Base-by-base conservation (phyloP, 1,284 basidiomycete species). In the Anthracocystis walkeri region DNA sequence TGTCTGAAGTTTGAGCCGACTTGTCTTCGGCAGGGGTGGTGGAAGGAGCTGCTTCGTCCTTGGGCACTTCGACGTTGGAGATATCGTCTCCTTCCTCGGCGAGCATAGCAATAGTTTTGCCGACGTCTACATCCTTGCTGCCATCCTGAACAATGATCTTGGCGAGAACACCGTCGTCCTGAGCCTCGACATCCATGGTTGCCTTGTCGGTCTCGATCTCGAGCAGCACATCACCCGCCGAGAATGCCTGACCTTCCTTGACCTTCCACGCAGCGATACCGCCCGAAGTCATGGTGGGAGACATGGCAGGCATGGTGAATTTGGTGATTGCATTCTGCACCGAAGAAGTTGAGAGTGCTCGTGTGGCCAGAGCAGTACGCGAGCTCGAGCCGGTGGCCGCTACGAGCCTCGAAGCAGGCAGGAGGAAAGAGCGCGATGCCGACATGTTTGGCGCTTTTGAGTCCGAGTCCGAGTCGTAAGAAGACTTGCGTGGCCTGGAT, bases 201-300 rank as follows among this genome's bases (percentile, higher is more conserved):
- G 85, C 85, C 73, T 83, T 84, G 71, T 83, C 79, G 42, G 81
- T 83, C 57, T 84, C 94, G 84, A 99, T 93, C 88, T 98, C 95
- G 55, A 96, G 90, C 53, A 96, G 87, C 69, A 99, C 95, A 81
- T 99, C 96, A 44, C 96, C 95, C 8, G 92, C 90, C 20, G 58
- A 74, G 78, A 87, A 87, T 3, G 71, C 53, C 29, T 86, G 79
- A 29, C 86, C 86, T 53, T 85, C 84, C 72, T 86, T 85, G 71
- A 86, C 80, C 79, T 86, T 85, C 82, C 83, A 86, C 18, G 64
- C 23, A 14, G 79, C 82, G 25, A 84, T 55, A 25, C 82, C 82
- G 27, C 82, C 82, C 40, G 80, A 76, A 7, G 81, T 82, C 82
- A 84, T 84, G 56, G 82, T 84, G 35, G 82, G 82, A 31, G 79